Conservation (phyloP, 805 yeast genomes). For the Brettanomyces custersianus region DNA sequence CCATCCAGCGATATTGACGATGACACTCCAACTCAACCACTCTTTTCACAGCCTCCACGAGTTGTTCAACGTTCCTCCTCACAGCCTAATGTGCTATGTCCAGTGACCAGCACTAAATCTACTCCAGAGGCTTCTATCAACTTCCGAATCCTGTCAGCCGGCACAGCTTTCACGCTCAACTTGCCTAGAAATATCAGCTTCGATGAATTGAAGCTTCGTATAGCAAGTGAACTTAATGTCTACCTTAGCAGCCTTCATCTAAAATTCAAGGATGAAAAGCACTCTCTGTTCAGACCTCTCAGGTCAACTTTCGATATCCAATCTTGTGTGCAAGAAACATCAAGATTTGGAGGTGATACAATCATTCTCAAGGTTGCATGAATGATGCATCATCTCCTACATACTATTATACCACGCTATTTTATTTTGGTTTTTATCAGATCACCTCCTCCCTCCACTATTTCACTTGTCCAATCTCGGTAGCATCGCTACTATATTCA, state of each 20-base stretch:
- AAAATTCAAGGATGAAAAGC: neutral
- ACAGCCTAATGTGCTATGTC: neutral
- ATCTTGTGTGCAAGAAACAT: neutral
- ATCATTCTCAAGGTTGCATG: neutral
- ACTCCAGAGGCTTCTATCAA: neutral
- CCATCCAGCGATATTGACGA: neutral
- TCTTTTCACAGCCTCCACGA: neutral
- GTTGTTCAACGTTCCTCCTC: neutral
- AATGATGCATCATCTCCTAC: neutral
- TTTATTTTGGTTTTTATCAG: too few relatives aligned
- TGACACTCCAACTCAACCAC: neutral
- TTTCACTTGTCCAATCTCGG: too few relatives aligned
- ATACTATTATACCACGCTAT: too few relatives aligned
- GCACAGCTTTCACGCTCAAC: neutral
- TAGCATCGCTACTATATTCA: too few relatives aligned
- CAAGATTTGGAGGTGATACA: neutral
- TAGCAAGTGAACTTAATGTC: neutral
- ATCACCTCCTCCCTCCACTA: too few relatives aligned
- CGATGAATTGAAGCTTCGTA: neutral
- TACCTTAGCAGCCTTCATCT: neutral
- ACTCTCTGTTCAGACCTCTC: slow-evolving; percentile 1
- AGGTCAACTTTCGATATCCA: neutral
- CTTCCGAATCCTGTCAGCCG: neutral
- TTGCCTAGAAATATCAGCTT: neutral
- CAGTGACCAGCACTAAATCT: neutral